Percentiles rank a stretch among this genome's conserved stretches.
Evolutionary conservation across 1,139 yeast genomes (phyloP).

Genomic region (Candida smagusa): DNA sequence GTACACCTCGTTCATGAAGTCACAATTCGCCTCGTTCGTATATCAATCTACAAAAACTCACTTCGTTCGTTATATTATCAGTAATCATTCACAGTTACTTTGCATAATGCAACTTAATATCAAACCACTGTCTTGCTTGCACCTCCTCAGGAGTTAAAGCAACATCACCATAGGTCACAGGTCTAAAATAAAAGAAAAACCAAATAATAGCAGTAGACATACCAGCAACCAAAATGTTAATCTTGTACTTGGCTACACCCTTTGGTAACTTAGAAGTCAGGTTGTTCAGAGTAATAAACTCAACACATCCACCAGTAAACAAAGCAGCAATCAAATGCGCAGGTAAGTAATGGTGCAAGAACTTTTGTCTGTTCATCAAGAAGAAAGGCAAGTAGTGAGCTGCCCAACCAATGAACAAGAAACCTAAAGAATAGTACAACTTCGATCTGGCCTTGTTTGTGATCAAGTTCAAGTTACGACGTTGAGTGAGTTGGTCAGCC

Average conservation of each 20-base stretch:
- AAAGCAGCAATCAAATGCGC: constrained; percentile 91
- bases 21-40: no score
- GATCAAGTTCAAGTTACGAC: constrained; percentile 64
- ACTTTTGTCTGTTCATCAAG: constrained; percentile 89
- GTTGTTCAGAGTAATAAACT: constrained; percentile 70
- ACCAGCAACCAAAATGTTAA: constrained; percentile 33
- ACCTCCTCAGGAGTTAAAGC: constrained; percentile 64
- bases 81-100: no score
- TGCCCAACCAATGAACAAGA: constrained; percentile 83
- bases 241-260: constrained; percentile 25
- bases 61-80: no score
- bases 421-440: constrained; percentile 78
- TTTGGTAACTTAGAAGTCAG: constrained; percentile 23
- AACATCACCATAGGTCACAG: constrained; percentile 81
- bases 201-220: constrained; percentile 50
- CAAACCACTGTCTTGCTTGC: constrained; percentile 73
- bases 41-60: no score
- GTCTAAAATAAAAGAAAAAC: constrained; percentile 74
- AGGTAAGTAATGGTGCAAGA: constrained; percentile 92
- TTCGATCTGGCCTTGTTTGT: constrained; percentile 64
- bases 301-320: constrained; percentile 78
- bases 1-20: no score
- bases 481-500: constrained; percentile 75
- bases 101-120: constrained; percentile 78
- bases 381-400: constrained; percentile 89